Percentiles rank a stretch among this genome's conserved stretches.
These are phyloP conservation scores for Symbiodinium natans DNA, from an alignment of 73 alveolate genomes.

Conservation along the genomic window DNA sequence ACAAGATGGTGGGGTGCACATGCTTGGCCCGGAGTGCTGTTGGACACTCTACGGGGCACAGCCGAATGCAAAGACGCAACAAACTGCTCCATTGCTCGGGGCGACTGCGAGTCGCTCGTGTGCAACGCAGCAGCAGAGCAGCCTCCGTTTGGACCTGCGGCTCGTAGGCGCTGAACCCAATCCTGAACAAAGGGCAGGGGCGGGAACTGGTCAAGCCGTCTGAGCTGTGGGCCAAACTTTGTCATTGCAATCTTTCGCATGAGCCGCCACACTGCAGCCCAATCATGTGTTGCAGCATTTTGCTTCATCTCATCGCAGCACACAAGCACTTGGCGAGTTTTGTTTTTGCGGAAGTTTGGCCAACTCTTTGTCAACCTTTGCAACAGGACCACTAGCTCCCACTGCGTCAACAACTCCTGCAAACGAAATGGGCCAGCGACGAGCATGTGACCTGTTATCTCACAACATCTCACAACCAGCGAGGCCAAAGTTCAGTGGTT, in stretches of 20 bases:
- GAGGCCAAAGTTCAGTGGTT: too few species aligned
- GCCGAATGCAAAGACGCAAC: neutral
- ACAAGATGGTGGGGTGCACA: too few species aligned
- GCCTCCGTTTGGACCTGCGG: neutral
- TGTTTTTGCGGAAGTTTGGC: too few species aligned
- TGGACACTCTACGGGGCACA: too few species aligned
- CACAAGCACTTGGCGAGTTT: neutral
- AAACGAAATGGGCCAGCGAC: too few species aligned
- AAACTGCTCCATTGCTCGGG: neutral
- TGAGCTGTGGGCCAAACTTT: too few species aligned
- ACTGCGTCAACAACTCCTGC: too few species aligned
- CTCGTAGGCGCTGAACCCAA: neutral
- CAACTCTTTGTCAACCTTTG: too few species aligned
- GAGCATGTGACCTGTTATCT: too few species aligned
- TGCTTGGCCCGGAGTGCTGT: too few species aligned
- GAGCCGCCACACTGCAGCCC: neutral
- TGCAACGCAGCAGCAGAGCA: neutral
- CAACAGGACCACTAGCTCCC: too few species aligned
- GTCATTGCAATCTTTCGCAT: neutral
- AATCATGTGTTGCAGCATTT: neutral
- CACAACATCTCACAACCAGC: too few species aligned
- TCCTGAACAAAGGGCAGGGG: neutral
- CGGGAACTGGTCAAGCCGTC: neutral
- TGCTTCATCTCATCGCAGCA: neutral
- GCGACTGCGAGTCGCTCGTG: neutral